phyloP scores from a whole-genome alignment of 106 monocot genomes.

The Dioscorea alata region DNA sequence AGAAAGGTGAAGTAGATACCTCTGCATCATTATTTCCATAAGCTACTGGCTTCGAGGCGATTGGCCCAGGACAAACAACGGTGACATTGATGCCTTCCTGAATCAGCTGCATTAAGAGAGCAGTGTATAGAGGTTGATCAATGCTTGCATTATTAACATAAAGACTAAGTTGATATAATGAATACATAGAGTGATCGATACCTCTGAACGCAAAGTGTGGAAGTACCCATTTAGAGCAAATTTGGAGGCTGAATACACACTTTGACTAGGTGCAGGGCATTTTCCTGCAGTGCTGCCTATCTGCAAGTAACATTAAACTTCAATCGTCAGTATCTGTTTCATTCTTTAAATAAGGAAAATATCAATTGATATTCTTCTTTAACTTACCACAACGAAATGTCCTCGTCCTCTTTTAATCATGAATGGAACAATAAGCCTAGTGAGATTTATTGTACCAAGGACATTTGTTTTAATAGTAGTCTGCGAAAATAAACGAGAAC shows the following conservation, averaged over 20 bases:
- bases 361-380: background rate
- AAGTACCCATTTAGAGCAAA: slow-evolving; percentile 4
- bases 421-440: background rate
- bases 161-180: background rate
- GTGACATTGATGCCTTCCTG: slow-evolving; percentile 81
- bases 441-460: background rate
- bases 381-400: slow-evolving; percentile 1
- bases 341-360: no score
- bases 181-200: background rate
- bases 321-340: background rate
- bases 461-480: background rate
- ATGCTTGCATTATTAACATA: background rate
- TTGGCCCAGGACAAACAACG: slow-evolving; percentile 91
- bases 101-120: slow-evolving; percentile 42
- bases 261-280: background rate
- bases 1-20: background rate
- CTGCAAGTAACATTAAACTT: background rate
- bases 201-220: slow-evolving; percentile 6
- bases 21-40: background rate
- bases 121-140: background rate
- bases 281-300: slow-evolving; percentile 4
- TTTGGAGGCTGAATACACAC: slow-evolving; percentile 2
- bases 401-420: slow-evolving; percentile 2
- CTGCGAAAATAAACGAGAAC: background rate
- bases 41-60: slow-evolving; percentile 8